Conservation (phyloP, 495 filamentous ascomycete species). For the Penicillium lagena region DNA sequence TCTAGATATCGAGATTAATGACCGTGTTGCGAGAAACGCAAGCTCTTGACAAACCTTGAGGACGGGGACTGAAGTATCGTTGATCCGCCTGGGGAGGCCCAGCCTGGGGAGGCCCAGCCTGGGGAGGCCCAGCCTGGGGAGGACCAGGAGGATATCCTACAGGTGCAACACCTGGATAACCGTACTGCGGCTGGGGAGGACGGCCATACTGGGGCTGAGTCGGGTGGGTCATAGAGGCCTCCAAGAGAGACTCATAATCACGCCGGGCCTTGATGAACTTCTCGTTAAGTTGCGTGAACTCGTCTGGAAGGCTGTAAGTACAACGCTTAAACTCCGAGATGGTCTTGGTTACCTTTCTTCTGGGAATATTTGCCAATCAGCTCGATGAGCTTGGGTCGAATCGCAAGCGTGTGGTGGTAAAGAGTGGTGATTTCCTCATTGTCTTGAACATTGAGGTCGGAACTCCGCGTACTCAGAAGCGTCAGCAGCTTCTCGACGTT, state of each 20-base stretch:
- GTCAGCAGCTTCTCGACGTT: conserved; percentile 97
- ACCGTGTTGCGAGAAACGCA: background rate
- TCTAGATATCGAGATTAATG: conserved; percentile 14
- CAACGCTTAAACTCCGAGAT: no score
- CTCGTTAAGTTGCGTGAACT: conserved; percentile 96
- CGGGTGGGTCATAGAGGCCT: conserved; percentile 90
- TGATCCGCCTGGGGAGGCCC: conserved; percentile 39
- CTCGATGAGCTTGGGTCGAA: conserved; percentile 95
- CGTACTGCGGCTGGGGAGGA: conserved; percentile 55
- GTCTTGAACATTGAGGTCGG: conserved; percentile 77
- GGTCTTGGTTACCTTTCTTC: conserved; percentile 71
- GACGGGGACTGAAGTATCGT: conserved; percentile 62
- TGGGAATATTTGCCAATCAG: conserved; percentile 98
- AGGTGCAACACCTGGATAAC: conserved; percentile 50
- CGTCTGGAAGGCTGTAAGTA: conserved; percentile 52
- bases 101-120: conserved; percentile 33
- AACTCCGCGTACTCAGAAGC: conserved; percentile 86
- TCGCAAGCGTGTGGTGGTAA: conserved; percentile 90
- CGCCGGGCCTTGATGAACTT: conserved; percentile 98
- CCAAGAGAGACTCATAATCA: conserved; percentile 92
- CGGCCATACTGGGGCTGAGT: conserved; percentile 67
- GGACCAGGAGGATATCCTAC: conserved; percentile 43
- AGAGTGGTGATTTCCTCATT: conserved; percentile 91
- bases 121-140: conserved; percentile 25
- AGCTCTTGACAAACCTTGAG: conserved; percentile 35